Base-by-base conservation (phyloP, 495 filamentous ascomycete species). In the Trichoderma orchidacearum region DNA sequence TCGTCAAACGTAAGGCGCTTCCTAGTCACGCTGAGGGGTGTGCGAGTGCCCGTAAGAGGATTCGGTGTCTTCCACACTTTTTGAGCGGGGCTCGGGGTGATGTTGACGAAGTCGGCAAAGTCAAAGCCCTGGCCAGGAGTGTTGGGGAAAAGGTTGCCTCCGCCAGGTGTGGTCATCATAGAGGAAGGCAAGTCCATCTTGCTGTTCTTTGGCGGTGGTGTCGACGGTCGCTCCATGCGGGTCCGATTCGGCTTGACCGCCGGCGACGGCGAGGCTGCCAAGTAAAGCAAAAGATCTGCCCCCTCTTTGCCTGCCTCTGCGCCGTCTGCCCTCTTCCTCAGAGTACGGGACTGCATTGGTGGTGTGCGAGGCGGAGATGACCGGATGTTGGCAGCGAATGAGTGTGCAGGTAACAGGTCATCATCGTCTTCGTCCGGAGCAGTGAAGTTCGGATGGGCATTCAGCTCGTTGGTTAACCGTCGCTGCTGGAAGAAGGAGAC, bases 51-150 rank as follows among this genome's bases (percentile, higher is more conserved):
- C 23, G 64, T 64, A 23, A 60, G 61, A 1, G 63, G 60, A 66
- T 64, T 82, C 74, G 56, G 93, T 81, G 73, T 82, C 79, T 85
- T 74, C 84, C 84, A 96, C 4, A 83, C 77, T 57, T 82, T 88
- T 69, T 96, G 93, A 11, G 90, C 93, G 3, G 93, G 94, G 61
- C 87, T 93, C 5, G 94, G 93, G 13, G 93, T 95, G 69, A 96
- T 88, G 65, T 99, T 95, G 58, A 97, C 85, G 66, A 95, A 99
- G 66, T 97, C 94, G 7, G 90, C 83, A 71, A 96, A 96, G 72
- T 96, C 93, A 72, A 96, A 95, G 58, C 82, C 81, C 56, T 79
- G 71, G 6, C 74, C 73, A 1, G 84, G 84, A 2, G 84, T 86
- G 48, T 70, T 74, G 25, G 81, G 77, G 59, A 84, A 83, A 5